Evolutionary conservation across 306 rosid genomes (phyloP), one percentile per base, ranked within the genome.

Genomic region (Ormosia semicastrata): DNA sequence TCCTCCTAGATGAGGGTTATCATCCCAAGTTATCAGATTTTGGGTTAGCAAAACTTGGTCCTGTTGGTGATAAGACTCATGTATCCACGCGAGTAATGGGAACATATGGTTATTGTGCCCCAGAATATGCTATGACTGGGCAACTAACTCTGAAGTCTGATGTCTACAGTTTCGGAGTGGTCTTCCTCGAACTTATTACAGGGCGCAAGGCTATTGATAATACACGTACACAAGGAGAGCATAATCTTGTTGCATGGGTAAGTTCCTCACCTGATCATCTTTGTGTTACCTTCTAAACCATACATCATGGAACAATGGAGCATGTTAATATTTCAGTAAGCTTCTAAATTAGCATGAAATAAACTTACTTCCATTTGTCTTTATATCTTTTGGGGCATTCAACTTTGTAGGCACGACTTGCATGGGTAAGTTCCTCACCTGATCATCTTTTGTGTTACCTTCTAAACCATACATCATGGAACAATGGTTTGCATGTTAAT

Each of bases 71-170:
- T 66, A 89, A 87, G 81, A 89, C 92, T 44, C 97, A 94, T 37
- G 98, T 90, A 78, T 91, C 97, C 3, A 94, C 94, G 0, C 89
- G 92, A 73, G 92, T 89, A 41, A 88, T 86, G 96, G 98, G 96
- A n/a, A 94, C 96, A 30, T 88, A 91, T 68, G 96, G 97, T 15
- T 92, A 92, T 79, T 92, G 98, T 81, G 98, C 98, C 15, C 98
- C 98, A 0, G 97, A 94, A 70, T 94, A 91, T 84, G 90, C 89
- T 3, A 86, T 89, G 92, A 92, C 97, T 2, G 97, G 98, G 30
- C 93, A 92, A 32, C 93, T 91, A 76, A 92, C 98, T 69, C 84
- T 88, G 4, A 92, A 88, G 73, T 92, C 94, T 0, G 97, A 94
- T 84, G 92, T 92, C 8, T 94, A 94, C 78, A 87, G 97, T 58